These are phyloP conservation scores for Colletotrichum shisoi DNA, from an alignment of 2,329 filamentous ascomycete genomes.

Conservation along the genomic window DNA sequence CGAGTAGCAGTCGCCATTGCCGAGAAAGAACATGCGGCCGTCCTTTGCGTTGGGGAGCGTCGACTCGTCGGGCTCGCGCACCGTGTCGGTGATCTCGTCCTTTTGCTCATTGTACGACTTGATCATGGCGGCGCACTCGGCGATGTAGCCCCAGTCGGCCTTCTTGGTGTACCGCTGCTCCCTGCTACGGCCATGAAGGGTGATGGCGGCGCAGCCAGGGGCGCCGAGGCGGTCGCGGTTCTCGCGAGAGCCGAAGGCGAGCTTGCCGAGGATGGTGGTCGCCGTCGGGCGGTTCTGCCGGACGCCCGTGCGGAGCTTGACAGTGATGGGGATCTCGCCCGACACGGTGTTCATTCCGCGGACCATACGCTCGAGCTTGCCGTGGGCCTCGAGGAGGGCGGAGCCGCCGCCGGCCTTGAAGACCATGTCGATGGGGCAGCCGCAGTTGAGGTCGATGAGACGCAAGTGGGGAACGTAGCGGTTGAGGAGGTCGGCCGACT, in stretches of 20 bases:
- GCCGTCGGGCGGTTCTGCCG: slow-evolving; percentile 81
- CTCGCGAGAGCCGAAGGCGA: slow-evolving; percentile 81
- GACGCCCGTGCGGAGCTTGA: slow-evolving; percentile 93
- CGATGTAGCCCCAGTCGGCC: slow-evolving; percentile 96
- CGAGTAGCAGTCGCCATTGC: slow-evolving; percentile 96
- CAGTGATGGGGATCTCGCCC: slow-evolving; percentile 87
- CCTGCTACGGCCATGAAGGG: slow-evolving; percentile 88
- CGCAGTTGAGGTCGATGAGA: slow-evolving; percentile 94
- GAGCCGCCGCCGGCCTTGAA: slow-evolving; percentile 89
- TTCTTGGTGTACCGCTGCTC: slow-evolving; percentile 92
- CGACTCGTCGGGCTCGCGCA: slow-evolving; percentile 76
- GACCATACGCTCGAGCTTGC: slow-evolving; percentile 92
- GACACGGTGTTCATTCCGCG: slow-evolving; percentile 96
- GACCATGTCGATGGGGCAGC: slow-evolving; percentile 94
- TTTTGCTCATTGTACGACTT: slow-evolving; percentile 77
- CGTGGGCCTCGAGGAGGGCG: slow-evolving; percentile 84
- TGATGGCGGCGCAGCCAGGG: slow-evolving; percentile 91
- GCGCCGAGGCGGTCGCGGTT: slow-evolving; percentile 74
- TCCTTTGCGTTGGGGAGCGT: slow-evolving; percentile 71
- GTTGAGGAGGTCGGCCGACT: slow-evolving; percentile 83
- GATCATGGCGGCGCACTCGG: slow-evolving; percentile 85
- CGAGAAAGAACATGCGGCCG: slow-evolving; percentile 85
- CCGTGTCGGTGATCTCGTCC: slow-evolving; percentile 75
- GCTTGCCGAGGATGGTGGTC: slow-evolving; percentile 79
- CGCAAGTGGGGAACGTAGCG: slow-evolving; percentile 82